A percentile compares a stretch with the other conserved stretches of the same genome.
phyloP scores from a whole-genome alignment of 2,329 filamentous ascomycete genomes.

The Diatrype stigma region DNA sequence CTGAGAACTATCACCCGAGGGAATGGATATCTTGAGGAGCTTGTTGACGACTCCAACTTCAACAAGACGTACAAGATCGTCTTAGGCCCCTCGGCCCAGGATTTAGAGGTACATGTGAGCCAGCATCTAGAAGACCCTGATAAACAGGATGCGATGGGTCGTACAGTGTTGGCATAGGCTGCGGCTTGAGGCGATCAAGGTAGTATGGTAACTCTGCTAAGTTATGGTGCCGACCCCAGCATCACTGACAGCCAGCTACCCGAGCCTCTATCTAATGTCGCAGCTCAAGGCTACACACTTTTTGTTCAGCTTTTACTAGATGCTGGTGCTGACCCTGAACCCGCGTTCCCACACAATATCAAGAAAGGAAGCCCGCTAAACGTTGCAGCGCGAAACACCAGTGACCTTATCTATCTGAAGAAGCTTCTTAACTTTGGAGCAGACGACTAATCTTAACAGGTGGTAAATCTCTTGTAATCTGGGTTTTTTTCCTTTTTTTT shows the following conservation, averaged over 20 bases:
- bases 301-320: constrained; percentile 15
- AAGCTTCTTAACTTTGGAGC: constrained; percentile 28
- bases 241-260: constrained; percentile 18
- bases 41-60: constrained; percentile 14
- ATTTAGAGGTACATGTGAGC: constrained; percentile 9
- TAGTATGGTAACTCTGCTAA: constrained; percentile 9
- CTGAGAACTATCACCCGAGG: constrained; percentile 16
- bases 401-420: constrained; percentile 25
- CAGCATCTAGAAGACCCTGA: constrained; percentile 8
- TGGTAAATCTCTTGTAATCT: constrained; percentile 27
- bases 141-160: constrained; percentile 15
- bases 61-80: constrained; percentile 15
- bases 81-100: constrained; percentile 8
- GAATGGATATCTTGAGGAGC: constrained; percentile 16
- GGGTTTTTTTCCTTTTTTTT: too few species aligned
- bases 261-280: constrained; percentile 16
- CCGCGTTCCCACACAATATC: constrained; percentile 17
- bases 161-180: constrained; percentile 17
- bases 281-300: constrained; percentile 14
- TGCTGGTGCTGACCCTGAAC: constrained; percentile 22
- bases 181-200: constrained; percentile 13
- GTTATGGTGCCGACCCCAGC: constrained; percentile 12
- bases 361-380: constrained; percentile 27
- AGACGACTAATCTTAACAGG: constrained; percentile 24
- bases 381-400: constrained; percentile 26